Evolutionary conservation across 192 early-diverging fungal species (phyloP).

Genomic region (Coemansia guatemalensis): DNA sequence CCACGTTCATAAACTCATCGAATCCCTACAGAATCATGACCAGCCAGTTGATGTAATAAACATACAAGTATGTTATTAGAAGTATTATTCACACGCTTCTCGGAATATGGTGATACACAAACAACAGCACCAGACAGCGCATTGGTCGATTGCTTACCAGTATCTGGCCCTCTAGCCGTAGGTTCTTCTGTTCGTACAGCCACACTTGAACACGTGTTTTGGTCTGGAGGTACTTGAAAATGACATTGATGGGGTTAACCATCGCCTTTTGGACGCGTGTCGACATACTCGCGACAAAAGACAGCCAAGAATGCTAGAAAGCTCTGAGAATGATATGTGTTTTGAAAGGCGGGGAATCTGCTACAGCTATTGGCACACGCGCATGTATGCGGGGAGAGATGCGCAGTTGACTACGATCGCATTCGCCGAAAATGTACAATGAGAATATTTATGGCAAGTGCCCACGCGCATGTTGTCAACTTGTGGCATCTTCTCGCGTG

Average conservation of each 20-base stretch:
- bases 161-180: slow-evolving; percentile 90
- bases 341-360: not conserved
- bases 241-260: slow-evolving; percentile 75
- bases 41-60: too few species aligned
- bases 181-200: slow-evolving; percentile 87
- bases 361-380: not conserved
- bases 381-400: too few species aligned
- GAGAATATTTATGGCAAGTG: too few species aligned
- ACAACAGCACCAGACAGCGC: not conserved
- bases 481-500: too few species aligned
- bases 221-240: slow-evolving; percentile 94
- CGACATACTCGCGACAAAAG: slow-evolving; percentile 34
- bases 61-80: not conserved
- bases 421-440: too few species aligned
- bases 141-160: slow-evolving; percentile 60
- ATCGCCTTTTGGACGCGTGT: slow-evolving; percentile 54
- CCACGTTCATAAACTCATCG: slow-evolving; percentile 98
- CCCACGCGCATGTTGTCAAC: too few species aligned
- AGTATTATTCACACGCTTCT: not conserved
- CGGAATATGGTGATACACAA: not conserved
- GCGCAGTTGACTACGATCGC: too few species aligned
- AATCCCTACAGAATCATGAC: slow-evolving; percentile 69
- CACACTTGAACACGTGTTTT: slow-evolving; percentile 90
- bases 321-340: not conserved
- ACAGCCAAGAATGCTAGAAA: not conserved